phyloP scores from a whole-genome alignment of 78 protist species.

The Capsaspora owczarzaki region DNA sequence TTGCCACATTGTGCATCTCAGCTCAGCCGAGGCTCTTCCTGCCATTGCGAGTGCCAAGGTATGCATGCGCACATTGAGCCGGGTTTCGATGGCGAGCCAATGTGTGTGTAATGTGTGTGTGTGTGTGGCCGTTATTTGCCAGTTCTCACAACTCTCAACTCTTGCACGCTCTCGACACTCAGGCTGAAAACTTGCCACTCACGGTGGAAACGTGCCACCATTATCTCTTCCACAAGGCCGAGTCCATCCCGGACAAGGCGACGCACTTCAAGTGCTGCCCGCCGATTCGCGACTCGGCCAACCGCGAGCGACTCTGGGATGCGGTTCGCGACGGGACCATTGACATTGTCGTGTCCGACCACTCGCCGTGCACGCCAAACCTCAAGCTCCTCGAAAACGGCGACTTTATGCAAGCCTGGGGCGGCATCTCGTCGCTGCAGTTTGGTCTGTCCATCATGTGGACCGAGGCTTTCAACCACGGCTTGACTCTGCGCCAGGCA shows the following conservation, averaged over 20 bases:
- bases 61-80: too few relatives aligned
- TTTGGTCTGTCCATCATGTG: slow-evolving; percentile 34
- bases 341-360: slow-evolving; percentile 36
- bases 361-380: slow-evolving; percentile 48
- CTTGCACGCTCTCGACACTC: too few relatives aligned
- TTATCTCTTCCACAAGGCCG: slow-evolving; percentile 30
- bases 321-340: slow-evolving; percentile 23
- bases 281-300: slow-evolving; percentile 36
- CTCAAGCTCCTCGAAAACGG: slow-evolving; percentile 30
- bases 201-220: slow-evolving; percentile 46
- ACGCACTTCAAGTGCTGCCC: slow-evolving; percentile 52
- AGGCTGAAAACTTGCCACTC: slow-evolving; percentile 15
- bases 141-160: too few relatives aligned
- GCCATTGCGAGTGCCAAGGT: not conserved
- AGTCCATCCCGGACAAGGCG: slow-evolving; percentile 28
- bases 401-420: slow-evolving; percentile 54
- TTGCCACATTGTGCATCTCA: slow-evolving; percentile 39
- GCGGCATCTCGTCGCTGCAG: slow-evolving; percentile 44
- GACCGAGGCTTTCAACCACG: slow-evolving; percentile 23
- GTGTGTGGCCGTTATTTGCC: too few relatives aligned
- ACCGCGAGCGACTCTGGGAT: slow-evolving; percentile 34
- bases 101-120: too few relatives aligned
- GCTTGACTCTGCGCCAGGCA: not conserved
- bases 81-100: too few relatives aligned
- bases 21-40: slow-evolving; percentile 25